phyloP scores from a whole-genome alignment of 2,329 filamentous ascomycete genomes.

The Phoma sp. region DNA sequence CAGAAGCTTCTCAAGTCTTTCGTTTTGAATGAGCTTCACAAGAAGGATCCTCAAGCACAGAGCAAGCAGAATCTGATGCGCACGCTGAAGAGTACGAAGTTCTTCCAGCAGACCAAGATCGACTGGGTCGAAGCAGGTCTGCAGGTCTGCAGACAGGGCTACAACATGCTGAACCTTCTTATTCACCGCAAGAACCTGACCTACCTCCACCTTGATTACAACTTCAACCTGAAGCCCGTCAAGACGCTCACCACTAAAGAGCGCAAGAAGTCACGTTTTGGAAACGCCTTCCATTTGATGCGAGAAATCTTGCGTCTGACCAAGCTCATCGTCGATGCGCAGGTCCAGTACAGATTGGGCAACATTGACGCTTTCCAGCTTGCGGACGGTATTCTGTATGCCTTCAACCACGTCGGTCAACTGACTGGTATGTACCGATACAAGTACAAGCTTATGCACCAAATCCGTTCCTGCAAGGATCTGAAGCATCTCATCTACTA shows the following conservation, averaged over 20 bases:
- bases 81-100: conserved; percentile 94
- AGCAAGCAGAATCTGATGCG: conserved; percentile 92
- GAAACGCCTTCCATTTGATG: conserved; percentile 99
- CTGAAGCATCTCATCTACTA: conserved; percentile 99
- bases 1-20: conserved; percentile 97
- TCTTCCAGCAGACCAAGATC: conserved; percentile 99
- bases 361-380: conserved; percentile 99
- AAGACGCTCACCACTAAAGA: conserved; percentile 99
- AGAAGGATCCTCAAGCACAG: conserved; percentile 92
- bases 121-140: conserved; percentile 99
- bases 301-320: conserved; percentile 94
- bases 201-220: conserved; percentile 98
- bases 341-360: conserved; percentile 95
- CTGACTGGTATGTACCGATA: conserved; percentile 99
- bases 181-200: conserved; percentile 99
- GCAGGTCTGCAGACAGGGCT: conserved; percentile 96
- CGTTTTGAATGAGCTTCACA: conserved; percentile 95
- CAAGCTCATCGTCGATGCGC: conserved; percentile 97
- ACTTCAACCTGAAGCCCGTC: conserved; percentile 98
- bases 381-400: conserved; percentile 97
- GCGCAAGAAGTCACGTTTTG: conserved; percentile 98
- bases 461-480: conserved; percentile 98
- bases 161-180: conserved; percentile 98
- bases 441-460: conserved; percentile 99
- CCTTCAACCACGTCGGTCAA: conserved; percentile 98